Conservation (phyloP, 441 rosid species). For the Pelargonium cotyledonis region DNA sequence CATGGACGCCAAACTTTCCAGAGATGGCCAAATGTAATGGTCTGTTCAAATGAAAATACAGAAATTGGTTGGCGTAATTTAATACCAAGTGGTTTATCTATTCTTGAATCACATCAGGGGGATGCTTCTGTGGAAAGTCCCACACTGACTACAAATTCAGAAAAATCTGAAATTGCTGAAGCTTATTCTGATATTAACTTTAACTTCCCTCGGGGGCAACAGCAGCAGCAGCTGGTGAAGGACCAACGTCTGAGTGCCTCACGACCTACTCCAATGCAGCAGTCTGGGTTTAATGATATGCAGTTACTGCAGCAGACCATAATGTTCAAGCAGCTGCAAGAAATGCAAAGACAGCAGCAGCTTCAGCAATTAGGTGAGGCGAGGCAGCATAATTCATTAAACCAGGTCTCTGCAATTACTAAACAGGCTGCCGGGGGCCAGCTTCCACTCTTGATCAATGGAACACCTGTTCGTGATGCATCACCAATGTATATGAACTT, state of each 20-base stretch:
- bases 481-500: conserved; percentile 40
- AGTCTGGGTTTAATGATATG: conserved; percentile 28
- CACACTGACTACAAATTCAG: conserved; percentile 30
- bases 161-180: conserved; percentile 57
- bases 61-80: conserved; percentile 44
- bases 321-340: conserved; percentile 53
- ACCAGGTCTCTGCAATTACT: conserved; percentile 27
- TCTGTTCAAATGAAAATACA: conserved; percentile 48
- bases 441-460: conserved; percentile 32
- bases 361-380: conserved; percentile 32
- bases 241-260: conserved; percentile 2
- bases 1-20: conserved; percentile 44
- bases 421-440: conserved; percentile 30
- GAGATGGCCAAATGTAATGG: conserved; percentile 48
- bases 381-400: conserved; percentile 38
- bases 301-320: conserved; percentile 51
- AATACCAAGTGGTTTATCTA: conserved; percentile 45
- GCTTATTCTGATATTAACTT: conserved; percentile 31
- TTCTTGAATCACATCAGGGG: conserved; percentile 36
- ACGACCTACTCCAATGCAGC: background rate
- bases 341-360: conserved; percentile 47
- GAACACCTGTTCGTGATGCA: conserved; percentile 38
- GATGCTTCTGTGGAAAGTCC: conserved; percentile 30
- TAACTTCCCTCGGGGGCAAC: conserved; percentile 11
- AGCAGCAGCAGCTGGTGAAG: no score